These are phyloP conservation scores for Urochloa ruziziensis DNA, from an alignment of 176 grass and related monocot genomes.

Conservation along the genomic window DNA sequence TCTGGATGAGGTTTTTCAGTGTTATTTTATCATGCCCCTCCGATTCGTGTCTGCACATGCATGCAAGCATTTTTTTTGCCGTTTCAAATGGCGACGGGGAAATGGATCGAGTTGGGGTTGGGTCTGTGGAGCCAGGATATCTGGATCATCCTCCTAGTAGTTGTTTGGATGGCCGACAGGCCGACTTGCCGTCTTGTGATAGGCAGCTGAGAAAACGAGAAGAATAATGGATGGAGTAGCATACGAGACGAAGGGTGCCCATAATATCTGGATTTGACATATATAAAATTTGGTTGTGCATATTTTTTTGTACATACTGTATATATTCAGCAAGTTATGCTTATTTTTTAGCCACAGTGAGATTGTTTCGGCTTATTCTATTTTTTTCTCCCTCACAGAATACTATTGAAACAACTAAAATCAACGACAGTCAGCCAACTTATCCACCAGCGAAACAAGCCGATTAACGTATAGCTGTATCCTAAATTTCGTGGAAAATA, in stretches of 20 bases:
- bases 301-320: background rate
- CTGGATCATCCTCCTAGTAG: background rate
- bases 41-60: background rate
- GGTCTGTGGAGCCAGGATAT: background rate
- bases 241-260: background rate
- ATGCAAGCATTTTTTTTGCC: background rate
- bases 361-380: too few species aligned
- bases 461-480: too few species aligned
- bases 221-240: background rate
- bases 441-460: too few species aligned
- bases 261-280: background rate
- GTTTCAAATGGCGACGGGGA: background rate
- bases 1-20: conserved; percentile 1
- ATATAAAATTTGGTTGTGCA: background rate
- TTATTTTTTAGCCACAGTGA: too few species aligned
- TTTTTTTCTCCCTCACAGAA: too few species aligned
- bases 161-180: conserved; percentile 2
- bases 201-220: background rate
- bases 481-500: background rate
- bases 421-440: too few species aligned
- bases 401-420: too few species aligned
- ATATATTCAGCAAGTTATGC: too few species aligned
- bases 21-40: background rate
- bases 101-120: background rate
- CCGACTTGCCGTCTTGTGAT: background rate